Conservation (phyloP, 1,139 yeast genomes). For the Eremothecium sinecaudum region DNA sequence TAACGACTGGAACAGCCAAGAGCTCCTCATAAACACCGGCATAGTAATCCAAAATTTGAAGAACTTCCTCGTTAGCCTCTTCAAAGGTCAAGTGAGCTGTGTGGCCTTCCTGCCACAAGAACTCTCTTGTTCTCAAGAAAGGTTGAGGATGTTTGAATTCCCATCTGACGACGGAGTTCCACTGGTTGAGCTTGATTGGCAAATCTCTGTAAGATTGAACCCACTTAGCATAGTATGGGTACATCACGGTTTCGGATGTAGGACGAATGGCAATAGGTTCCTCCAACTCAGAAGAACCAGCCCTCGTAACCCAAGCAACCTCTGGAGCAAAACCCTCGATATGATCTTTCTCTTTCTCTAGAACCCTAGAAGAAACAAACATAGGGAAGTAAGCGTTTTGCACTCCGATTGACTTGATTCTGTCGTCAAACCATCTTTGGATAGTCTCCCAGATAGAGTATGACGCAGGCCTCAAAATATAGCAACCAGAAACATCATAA, state of each 20-base stretch:
- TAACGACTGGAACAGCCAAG: constrained; percentile 93
- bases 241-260: constrained; percentile 98
- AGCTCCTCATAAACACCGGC: constrained; percentile 78
- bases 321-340: constrained; percentile 99
- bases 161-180: constrained; percentile 99
- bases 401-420: constrained; percentile 82
- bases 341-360: constrained; percentile 97
- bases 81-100: constrained; percentile 84
- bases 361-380: constrained; percentile 88
- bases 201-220: constrained; percentile 95
- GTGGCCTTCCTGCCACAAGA: constrained; percentile 99
- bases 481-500: constrained; percentile 98
- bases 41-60: constrained; percentile 78
- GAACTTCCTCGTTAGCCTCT: constrained; percentile 76
- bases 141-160: constrained; percentile 99
- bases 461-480: constrained; percentile 93
- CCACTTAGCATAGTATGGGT: constrained; percentile 99
- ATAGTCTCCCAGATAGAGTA: constrained; percentile 92
- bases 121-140: constrained; percentile 95
- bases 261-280: constrained; percentile 99
- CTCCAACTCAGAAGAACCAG: constrained; percentile 88
- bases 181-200: constrained; percentile 92
- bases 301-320: constrained; percentile 98
- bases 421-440: constrained; percentile 73
- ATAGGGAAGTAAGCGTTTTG: constrained; percentile 95